Conservation (phyloP, 2,329 filamentous ascomycete genomes). For the Aspergillus uvarum region DNA sequence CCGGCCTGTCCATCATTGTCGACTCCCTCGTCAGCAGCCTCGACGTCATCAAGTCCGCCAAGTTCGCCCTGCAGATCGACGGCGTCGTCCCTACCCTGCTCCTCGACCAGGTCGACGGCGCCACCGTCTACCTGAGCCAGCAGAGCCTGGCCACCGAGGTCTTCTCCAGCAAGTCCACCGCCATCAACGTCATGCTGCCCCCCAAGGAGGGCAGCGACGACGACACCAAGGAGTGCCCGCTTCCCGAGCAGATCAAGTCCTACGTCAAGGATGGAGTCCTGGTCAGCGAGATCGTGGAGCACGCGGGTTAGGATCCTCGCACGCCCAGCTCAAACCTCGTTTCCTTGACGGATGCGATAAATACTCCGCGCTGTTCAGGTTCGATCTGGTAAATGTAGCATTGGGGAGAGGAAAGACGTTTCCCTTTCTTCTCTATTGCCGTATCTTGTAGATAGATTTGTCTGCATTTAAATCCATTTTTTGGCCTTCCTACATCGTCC, state of each 20-base stretch:
- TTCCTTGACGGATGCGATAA: neutral
- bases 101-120: conserved; percentile 90
- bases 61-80: conserved; percentile 90
- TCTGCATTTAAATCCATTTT: neutral
- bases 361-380: too few species aligned
- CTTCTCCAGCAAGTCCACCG: conserved; percentile 83
- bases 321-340: neutral
- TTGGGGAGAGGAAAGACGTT: neutral
- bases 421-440: neutral
- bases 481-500: neutral
- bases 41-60: conserved; percentile 91
- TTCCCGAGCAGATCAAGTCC: conserved; percentile 88
- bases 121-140: conserved; percentile 80
- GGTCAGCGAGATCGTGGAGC: conserved; percentile 92
- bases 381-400: neutral
- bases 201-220: conserved; percentile 65
- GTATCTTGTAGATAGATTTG: conserved; percentile 2
- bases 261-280: conserved; percentile 74
- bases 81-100: conserved; percentile 83
- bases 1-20: conserved; percentile 78
- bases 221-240: conserved; percentile 81
- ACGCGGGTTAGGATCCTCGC: conserved; percentile 64
- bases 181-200: conserved; percentile 82
- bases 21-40: conserved; percentile 88
- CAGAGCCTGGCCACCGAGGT: conserved; percentile 76